Percentiles rank a stretch among this genome's conserved stretches.
Conservation (phyloP, 2,329 filamentous ascomycete species). For the Coniochaeta pulveracea region DNA sequence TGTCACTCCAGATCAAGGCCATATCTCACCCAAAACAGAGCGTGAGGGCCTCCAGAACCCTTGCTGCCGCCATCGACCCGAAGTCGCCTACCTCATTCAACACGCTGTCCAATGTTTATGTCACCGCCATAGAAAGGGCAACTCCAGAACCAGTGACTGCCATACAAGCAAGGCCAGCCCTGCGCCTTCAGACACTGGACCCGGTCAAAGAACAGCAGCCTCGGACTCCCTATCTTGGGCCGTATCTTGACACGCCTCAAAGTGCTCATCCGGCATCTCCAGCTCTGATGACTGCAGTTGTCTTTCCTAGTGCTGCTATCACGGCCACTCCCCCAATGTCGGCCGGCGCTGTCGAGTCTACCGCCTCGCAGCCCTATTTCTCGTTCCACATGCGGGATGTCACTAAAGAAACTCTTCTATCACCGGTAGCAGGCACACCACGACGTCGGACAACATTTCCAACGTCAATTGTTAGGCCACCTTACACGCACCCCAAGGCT, state of each 20-base stretch:
- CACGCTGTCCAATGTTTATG: slow-evolving; percentile 55
- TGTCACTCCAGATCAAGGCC: slow-evolving; percentile 37
- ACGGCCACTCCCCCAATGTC: slow-evolving; percentile 49
- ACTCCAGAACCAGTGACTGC: slow-evolving; percentile 33
- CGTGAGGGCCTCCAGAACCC: slow-evolving; percentile 27
- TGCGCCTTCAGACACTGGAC: slow-evolving; percentile 23
- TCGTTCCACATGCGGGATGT: slow-evolving; percentile 24
- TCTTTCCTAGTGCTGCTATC: slow-evolving; percentile 43
- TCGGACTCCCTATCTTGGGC: slow-evolving; percentile 32
- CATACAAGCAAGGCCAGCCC: slow-evolving; percentile 29
- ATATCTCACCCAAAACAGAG: slow-evolving; percentile 22
- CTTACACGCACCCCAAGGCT: slow-evolving; percentile 46
- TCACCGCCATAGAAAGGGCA: slow-evolving; percentile 48
- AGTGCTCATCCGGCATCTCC: slow-evolving; percentile 40
- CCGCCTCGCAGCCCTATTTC: slow-evolving; percentile 26
- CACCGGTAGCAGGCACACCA: slow-evolving; percentile 25
- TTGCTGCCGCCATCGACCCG: slow-evolving; percentile 37
- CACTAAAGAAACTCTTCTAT: slow-evolving; percentile 11
- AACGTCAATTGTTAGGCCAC: slow-evolving; percentile 23
- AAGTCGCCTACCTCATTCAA: slow-evolving; percentile 54
- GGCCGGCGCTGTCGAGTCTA: slow-evolving; percentile 36
- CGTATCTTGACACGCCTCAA: slow-evolving; percentile 41
- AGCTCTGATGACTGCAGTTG: slow-evolving; percentile 28
- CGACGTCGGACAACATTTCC: slow-evolving; percentile 25
- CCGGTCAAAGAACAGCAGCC: slow-evolving; percentile 20